Evolutionary conservation across 805 yeast genomes (phyloP), one percentile per base, ranked within the genome.

Genomic region (Candida chauliodis): DNA sequence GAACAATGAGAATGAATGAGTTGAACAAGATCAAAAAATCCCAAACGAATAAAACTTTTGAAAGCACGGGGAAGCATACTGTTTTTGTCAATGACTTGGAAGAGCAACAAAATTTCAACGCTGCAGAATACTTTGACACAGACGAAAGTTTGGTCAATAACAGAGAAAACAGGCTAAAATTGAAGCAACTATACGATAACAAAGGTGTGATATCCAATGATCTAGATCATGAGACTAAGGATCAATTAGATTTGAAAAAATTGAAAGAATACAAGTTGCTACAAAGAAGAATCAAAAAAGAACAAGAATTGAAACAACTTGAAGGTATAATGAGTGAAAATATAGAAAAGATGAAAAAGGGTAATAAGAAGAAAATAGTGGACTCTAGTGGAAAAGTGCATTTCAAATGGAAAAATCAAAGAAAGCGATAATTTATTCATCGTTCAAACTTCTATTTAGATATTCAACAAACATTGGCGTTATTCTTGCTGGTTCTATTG

Each of bases 331-430:
- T 90, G 79, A 85, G 84, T 40, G 51, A 76, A 40, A 95, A 89
- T 51, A 78, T 84, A 44, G 95, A 90, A 54, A 43, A 89, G 39
- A 88, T 91, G 95, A 87, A 87, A 58, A 84, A 81, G 48, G 98
- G 98, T 0, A 78, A 79, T 44, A 86, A 85, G 64, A 84, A 82
- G 73, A 89, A 89, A 66, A 58, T 83, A 4, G 69, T 73, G 2
- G 83, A 73, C 40, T 65, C 72, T 11, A 73, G 77, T 23, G 98
- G 98, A 3, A 74, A 75, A 40, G 75, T 76, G 0, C 69, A 73
- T 2, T 93, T 76, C 66, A 87, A 87, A 64, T 91, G 97, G 95
- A 86, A 82, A 57, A 83, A 76, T 49, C 79, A 78, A 54, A 75
- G 95, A 56, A 85, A 84, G 61, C 57, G 70, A 44, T 75, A 50